phyloP scores from a whole-genome alignment of 306 rosid species.

The Quercus rubra region DNA sequence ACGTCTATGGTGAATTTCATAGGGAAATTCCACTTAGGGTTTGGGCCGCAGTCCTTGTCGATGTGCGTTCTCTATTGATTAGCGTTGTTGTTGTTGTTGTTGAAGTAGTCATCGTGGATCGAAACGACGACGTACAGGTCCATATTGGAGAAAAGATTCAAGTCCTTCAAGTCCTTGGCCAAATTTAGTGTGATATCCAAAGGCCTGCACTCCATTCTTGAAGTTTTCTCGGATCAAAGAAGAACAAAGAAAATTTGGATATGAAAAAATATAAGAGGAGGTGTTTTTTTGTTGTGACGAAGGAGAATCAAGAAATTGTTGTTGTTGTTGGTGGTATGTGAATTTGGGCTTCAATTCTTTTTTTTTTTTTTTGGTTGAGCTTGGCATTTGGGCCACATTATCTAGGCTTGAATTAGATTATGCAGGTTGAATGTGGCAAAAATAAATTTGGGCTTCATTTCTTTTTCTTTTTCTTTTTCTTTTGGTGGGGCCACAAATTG shows the following conservation, averaged over 20 bases:
- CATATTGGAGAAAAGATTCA: conserved; percentile 44
- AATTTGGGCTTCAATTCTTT: neutral
- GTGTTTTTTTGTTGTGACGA: too few species aligned
- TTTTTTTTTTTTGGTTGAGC: too few species aligned
- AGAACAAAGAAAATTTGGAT: neutral
- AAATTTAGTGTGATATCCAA: conserved; percentile 34
- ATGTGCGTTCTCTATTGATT: conserved; percentile 32
- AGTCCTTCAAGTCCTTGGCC: conserved; percentile 27
- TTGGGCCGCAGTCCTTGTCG: conserved; percentile 35
- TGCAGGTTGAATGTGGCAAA: too few species aligned
- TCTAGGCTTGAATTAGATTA: too few species aligned
- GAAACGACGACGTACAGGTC: conserved; percentile 51
- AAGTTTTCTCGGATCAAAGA: neutral
- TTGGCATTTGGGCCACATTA: too few species aligned
- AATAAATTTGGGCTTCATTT: too few species aligned
- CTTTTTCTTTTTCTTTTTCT: too few species aligned
- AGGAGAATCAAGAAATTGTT: neutral
- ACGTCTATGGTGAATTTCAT: conserved; percentile 32
- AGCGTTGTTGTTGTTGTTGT: neutral
- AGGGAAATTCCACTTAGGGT: conserved; percentile 39
- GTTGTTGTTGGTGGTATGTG: neutral
- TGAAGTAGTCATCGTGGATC: conserved; percentile 27
- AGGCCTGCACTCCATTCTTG: conserved; percentile 38
- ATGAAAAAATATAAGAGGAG: too few species aligned
- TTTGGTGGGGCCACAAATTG: too few species aligned